Base-by-base conservation (phyloP, 352 stramenopile genomes). In the Aphanomyces astaci region DNA sequence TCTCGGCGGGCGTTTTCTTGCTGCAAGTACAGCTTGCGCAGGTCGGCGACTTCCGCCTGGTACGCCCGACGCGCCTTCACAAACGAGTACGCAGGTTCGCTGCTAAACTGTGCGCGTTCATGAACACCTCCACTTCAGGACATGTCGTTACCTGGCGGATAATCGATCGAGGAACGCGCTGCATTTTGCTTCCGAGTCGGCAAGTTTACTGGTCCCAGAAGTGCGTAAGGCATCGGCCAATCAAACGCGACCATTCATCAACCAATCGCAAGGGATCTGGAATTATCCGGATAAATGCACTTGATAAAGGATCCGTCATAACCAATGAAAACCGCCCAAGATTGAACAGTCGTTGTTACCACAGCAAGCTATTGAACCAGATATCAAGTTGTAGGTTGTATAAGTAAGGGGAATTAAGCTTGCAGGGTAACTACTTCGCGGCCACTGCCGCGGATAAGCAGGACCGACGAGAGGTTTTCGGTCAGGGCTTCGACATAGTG, bases 1-100 rank as follows among this genome's bases (percentile, higher is more conserved):
- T 94, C 82, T 55, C 78, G 80, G 59, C 86, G 84, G 11, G 79
- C 77, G 46, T 73, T 74, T 59, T 90, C 86, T 55, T 92, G 81
- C 28, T 79, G 72, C 30, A 91, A 86, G 71, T 92, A 94, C 49
- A 85, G 73, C 69, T 88, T 82, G 55, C 86, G 86, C 63, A 94
- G 66, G 32, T 65, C 68, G 40, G 78, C 77, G 13, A 94, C 78
- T 67, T 94, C 86, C 51, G 78, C 68, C 32, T 79, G 72, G 76
- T 94, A 94, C 55, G 81, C 84, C 17, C 72, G 71, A 63, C 86
- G 86, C 31, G 82, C 66, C 75, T 90, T 78, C 2, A 92, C 82
- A 65, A 86, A 94, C 63, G 75, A 88, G 73, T 94, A 94, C 31
- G 78, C 65, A 39, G 62, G 33, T 32, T 68, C 62, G 30, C 36